Evolutionary conservation across 352 stramenopile species (phyloP), one percentile per base, ranked within the genome.

Genomic region (Phytophthora quininea): DNA sequence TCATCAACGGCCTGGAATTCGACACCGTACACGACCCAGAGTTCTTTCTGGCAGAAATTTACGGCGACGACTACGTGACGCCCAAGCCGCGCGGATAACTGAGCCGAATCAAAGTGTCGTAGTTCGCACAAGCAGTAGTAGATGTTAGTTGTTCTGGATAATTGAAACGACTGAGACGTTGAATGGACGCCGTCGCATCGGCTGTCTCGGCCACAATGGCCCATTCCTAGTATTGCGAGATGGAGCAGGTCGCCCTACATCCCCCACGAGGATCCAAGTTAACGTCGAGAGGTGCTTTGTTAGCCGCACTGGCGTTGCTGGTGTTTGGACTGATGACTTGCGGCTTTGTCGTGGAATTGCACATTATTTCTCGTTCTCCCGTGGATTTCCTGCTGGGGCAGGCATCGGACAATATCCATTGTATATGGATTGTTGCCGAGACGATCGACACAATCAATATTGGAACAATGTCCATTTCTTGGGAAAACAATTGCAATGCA

Each of bases 61-160:
- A 81, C 31, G 73, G 73, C 14, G 40, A 60, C 8, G 54, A 66
- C 30, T 78, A 76, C 66, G 69, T 78, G 69, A 68, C 52, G 8
- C 73, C 73, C 12, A 67, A 61, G 24, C 59, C 42, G 54, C 48
- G 58, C 24, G 27, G n/a, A 24, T 24, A 24, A 24, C 19, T 24
- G 19, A 24, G 19, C 19, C 19, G 19, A 24, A 24, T 24, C 19
- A 24, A 24, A 24, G 19, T 24, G 19, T 24, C 19, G 19, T 24
- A 24, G 19, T 24, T 24, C 19, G 0, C 19, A 24, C 19, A 24
- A 24, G 19, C 19, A 24, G 19, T 24, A 24, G 19, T 24, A 24
- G 19, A 24, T 24, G 19, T 24, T 24, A 24, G 19, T 24, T 24
- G 19, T 24, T 0, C 19, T 24, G 19, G 19, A 24, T 24, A 24